A percentile compares a stretch with the other conserved stretches of the same genome.
These are phyloP conservation scores for Mariannaea elegans DNA, from an alignment of 2,329 filamentous ascomycete species.

Conservation along the genomic window DNA sequence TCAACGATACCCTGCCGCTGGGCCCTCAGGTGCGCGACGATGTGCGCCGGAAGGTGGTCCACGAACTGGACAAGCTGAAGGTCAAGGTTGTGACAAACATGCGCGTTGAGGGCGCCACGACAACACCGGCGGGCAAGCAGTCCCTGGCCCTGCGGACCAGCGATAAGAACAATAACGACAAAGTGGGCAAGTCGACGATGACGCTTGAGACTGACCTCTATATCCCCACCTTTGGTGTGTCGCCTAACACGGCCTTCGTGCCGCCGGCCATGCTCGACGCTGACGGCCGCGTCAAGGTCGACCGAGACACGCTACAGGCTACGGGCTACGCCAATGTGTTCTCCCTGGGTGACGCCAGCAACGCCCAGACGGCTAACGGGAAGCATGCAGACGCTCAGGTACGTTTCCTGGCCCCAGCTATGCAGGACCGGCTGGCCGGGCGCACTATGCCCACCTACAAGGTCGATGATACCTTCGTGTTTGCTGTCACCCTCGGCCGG, in stretches of 20 bases:
- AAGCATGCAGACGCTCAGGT: background rate
- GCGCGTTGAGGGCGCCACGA: background rate
- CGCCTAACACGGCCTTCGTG: background rate
- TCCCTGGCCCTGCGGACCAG: too few relatives aligned
- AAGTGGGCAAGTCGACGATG: background rate
- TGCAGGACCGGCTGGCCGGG: background rate
- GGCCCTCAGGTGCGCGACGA: background rate
- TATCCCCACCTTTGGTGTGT: background rate
- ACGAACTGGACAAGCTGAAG: background rate
- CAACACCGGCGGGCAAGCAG: background rate
- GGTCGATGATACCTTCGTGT: background rate
- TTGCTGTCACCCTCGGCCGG: background rate
- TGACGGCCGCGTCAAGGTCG: background rate
- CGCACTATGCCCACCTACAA: background rate
- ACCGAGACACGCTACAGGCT: background rate
- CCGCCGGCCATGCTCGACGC: background rate
- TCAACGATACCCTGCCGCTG: background rate
- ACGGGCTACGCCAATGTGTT: background rate
- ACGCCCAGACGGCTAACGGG: conserved; percentile 50
- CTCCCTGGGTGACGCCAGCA: conserved; percentile 61
- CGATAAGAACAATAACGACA: too few relatives aligned
- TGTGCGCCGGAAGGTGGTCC: background rate
- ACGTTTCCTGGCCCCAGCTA: background rate
- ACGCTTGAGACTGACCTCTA: background rate
- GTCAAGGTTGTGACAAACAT: background rate